Base-by-base conservation (phyloP, 1,139 yeast genomes). In the Zygosaccharomyces sapae region DNA sequence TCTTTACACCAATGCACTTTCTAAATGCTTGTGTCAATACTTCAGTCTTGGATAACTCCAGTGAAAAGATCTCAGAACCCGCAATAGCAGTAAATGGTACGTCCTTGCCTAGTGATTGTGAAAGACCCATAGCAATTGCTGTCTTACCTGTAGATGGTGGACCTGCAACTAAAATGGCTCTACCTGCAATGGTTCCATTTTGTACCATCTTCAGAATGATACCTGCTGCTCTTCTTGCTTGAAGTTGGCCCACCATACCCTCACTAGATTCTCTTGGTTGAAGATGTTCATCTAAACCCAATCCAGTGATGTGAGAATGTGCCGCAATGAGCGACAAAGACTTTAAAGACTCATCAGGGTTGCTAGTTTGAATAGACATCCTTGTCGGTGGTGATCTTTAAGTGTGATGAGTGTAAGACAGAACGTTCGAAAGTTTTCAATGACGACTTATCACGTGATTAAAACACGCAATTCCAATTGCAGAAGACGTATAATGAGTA, bases 91-190 rank as follows among this genome's bases (percentile, higher is more conserved):
- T 92, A 69, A 92, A 92, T 38, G 98, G 98, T 37, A 94, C 97
- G 59, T 90, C 96, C 18, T 72, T 63, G 9, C 98, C 98, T 57
- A 92, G 75, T 43, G 82, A 80, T 68, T 92, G 97, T 9, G 96
- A 79, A 50, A 92, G 74, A 25, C 97, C 99, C 92, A 90, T 89
- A 25, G 99, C 99, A 62, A 92, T 83, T 44, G 99, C 99, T 8
- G 99, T 92, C 68, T 92, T 92, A 68, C 99, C 99, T 1, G 98
- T 94, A 1, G 96, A 86, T 30, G 98, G 98, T 8, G 98, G 98
- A 5, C 99, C 99, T 0, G 98, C 97, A 53, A 92, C 77, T 57
- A 92, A 72, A 30, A 90, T 94, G 1, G 97, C 97, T 57, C 97
- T 80, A 16, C 99, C 99, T 5, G 98, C 97, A 64, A 92, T 92